Evolutionary conservation across 306 rosid species (phyloP).

Genomic region (Abrus precatorius): DNA sequence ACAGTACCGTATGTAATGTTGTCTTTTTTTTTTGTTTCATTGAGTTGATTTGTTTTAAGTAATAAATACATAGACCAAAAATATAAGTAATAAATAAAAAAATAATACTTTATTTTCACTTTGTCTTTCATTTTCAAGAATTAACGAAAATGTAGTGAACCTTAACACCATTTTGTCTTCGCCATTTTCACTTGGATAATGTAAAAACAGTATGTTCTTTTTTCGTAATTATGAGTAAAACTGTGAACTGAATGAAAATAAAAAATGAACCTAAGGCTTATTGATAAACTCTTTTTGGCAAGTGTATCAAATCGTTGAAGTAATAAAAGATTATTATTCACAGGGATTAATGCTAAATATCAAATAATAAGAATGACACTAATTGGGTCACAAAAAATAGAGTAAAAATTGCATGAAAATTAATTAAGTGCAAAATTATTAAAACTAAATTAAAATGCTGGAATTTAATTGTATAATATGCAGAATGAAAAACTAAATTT

Average conservation of each 20-base stretch:
- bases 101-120: neutral
- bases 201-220: neutral
- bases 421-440: no score
- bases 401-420: no score
- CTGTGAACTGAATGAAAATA: neutral
- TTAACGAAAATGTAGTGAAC: neutral
- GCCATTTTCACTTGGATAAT: neutral
- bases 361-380: no score
- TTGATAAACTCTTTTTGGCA: no score
- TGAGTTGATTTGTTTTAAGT: neutral
- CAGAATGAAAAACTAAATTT: no score
- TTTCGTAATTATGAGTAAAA: neutral
- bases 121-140: neutral
- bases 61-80: neutral
- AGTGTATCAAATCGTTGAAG: no score
- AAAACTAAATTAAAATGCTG: no score
- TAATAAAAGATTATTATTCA: no score
- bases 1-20: neutral
- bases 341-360: no score
- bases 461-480: no score
- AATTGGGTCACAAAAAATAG: no score
- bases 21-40: constrained; percentile 1
- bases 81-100: neutral
- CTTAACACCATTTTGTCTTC: neutral
- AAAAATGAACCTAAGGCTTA: neutral